Evolutionary conservation across 2,329 filamentous ascomycete genomes (phyloP), one percentile per base, ranked within the genome.

Genomic region (Arachnomyces sp.): DNA sequence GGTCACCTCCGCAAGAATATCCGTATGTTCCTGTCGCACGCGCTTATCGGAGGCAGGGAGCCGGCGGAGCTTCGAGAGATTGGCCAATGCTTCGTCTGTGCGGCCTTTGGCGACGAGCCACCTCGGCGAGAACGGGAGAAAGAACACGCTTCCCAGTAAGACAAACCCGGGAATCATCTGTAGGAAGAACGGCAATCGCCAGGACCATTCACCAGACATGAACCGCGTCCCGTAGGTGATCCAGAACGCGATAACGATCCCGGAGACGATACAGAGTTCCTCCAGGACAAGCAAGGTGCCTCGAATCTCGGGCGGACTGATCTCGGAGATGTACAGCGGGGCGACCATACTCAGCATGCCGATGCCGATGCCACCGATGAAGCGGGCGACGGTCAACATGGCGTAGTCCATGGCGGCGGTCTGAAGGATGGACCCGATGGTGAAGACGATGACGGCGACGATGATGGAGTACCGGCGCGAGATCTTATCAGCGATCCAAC

Each of bases 111-210:
- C 80, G 13, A 84, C 66, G 0, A 89, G 71, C 78, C 82, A 86
- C 48, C 84, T 74, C 0, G 84, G 84, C 0, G 77, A 82, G 58
- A 84, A 86, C 0, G 84, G 85, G 82, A 89, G 86, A 63, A 85
- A 86, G 3, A 83, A 54, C 15, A 61, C 44, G 74, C 88, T 88
- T 29, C 84, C 84, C 77, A 84, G 1, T 80, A 80, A 34, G 84
- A 83, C 54, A 73, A 80, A 54, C 84, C 81, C 6, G 59, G 61
- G 13, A 11, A 39, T 36, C 31, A 8, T 3, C 3, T 32, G 75
- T 81, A 3, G 78, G 78, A 45, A 58, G 65, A 48, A 60, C 58
- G 44, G 17, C 7, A 59, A 47, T 57, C 52, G 53, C 44, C 4
- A 29, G 18, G 11, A 9, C 7, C 12, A n/a, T 11, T 18, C 6